Evolutionary conservation across 805 yeast species (phyloP).

Genomic region (Wickerhamiella sorbophila): DNA sequence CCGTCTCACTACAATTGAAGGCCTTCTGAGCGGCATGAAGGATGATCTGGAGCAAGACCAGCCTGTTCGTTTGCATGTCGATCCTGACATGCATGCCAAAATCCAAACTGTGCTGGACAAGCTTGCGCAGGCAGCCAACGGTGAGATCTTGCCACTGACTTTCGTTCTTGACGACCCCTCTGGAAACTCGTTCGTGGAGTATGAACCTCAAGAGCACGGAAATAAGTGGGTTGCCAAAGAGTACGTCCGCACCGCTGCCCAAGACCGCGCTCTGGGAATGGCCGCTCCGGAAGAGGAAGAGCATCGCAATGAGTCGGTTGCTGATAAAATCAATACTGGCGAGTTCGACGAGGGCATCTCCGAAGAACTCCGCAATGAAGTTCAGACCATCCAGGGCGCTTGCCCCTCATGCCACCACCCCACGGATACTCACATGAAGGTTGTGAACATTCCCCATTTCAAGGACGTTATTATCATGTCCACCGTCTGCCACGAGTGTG

Average conservation of each 20-base stretch:
- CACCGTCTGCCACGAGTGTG: constrained; percentile 83
- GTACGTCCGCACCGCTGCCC: constrained; percentile 75
- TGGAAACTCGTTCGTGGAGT: constrained; percentile 92
- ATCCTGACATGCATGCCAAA: constrained; percentile 62
- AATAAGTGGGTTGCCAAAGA: constrained; percentile 83
- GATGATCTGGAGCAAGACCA: constrained; percentile 73
- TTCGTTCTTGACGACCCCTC: constrained; percentile 81
- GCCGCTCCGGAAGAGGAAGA: constrained; percentile 19
- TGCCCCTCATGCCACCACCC: constrained; percentile 79
- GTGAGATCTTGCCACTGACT: constrained; percentile 63
- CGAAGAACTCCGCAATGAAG: constrained; percentile 76
- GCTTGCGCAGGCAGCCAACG: constrained; percentile 46
- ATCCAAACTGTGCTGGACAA: constrained; percentile 52
- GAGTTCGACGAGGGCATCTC: constrained; percentile 47
- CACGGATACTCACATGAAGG: constrained; percentile 91
- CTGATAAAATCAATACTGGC: constrained; percentile 34
- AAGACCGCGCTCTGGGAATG: constrained; percentile 71
- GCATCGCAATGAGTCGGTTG: constrained; percentile 34
- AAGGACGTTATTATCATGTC: constrained; percentile 95
- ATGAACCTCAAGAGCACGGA: constrained; percentile 47
- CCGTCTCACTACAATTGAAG: constrained; percentile 85
- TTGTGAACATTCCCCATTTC: constrained; percentile 93
- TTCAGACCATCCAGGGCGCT: constrained; percentile 81
- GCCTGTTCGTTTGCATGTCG: constrained; percentile 54
- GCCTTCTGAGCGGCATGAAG: constrained; percentile 68